A percentile compares a stretch with the other conserved stretches of the same genome.
Evolutionary conservation across 2,329 filamentous ascomycete species (phyloP).

Genomic region (Geoglossum cookeanum): DNA sequence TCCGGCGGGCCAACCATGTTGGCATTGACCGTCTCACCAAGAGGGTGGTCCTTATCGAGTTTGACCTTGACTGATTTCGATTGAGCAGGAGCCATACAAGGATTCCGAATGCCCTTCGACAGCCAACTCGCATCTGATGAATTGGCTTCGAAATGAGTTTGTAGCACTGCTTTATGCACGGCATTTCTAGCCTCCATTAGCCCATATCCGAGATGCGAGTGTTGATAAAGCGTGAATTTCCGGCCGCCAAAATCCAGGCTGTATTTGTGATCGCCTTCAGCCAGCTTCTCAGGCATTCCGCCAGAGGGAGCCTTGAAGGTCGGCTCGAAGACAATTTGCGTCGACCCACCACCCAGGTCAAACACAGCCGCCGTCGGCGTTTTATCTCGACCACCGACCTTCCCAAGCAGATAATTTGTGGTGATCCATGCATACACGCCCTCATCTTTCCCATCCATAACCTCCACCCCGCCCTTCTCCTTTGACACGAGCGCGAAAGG

Average conservation of each 20-base stretch:
- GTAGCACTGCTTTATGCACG: constrained; percentile 57
- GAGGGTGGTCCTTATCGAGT: constrained; percentile 43
- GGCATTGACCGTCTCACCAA: constrained; percentile 46
- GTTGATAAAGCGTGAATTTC: constrained; percentile 86
- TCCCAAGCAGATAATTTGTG: constrained; percentile 92
- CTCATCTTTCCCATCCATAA: constrained; percentile 96
- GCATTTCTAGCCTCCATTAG: constrained; percentile 86
- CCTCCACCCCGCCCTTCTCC: constrained; percentile 72
- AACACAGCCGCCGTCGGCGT: constrained; percentile 86
- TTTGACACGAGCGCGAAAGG: constrained; percentile 85
- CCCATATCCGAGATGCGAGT: constrained; percentile 92
- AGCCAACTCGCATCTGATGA: constrained; percentile 50
- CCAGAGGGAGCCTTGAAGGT: constrained; percentile 62
- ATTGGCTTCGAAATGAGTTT: constrained; percentile 46
- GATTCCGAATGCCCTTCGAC: constrained; percentile 53
- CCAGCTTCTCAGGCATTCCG: constrained; percentile 69
- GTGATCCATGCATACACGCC: constrained; percentile 99
- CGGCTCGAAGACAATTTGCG: constrained; percentile 96
- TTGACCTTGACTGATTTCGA: constrained; percentile 53
- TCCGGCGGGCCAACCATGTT: constrained; percentile 74
- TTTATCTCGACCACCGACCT: constrained; percentile 84
- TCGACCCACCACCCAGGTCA: constrained; percentile 89
- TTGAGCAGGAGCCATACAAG: constrained; percentile 72
- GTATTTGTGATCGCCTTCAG: constrained; percentile 92
- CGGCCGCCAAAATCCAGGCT: constrained; percentile 75